Evolutionary conservation across 768 basidiomycete genomes (phyloP).

Genomic region (Brasilioporus rufonigricans): DNA sequence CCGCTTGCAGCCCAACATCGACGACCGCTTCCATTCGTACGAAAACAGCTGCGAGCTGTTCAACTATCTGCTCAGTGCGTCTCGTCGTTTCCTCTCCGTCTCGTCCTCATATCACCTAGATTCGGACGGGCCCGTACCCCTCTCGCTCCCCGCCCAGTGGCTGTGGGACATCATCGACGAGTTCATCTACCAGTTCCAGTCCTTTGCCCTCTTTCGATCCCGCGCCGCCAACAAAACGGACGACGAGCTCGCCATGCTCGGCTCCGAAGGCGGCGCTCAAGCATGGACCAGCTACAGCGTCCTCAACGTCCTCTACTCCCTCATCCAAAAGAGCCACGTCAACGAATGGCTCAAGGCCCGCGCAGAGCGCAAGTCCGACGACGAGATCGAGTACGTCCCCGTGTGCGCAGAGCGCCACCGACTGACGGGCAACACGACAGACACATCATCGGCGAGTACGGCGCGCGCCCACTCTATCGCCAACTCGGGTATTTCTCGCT

Average conservation of each 20-base stretch:
- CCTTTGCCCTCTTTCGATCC: conserved; percentile 89
- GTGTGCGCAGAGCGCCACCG: neutral
- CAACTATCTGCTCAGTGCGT: conserved; percentile 88
- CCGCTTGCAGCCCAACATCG: conserved; percentile 89
- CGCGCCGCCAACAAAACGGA: conserved; percentile 83
- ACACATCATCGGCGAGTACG: conserved; percentile 89
- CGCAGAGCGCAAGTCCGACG: conserved; percentile 72
- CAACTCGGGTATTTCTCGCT: conserved; percentile 97
- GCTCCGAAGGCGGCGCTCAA: conserved; percentile 70
- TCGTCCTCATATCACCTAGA: conserved; percentile 37
- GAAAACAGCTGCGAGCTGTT: conserved; percentile 98
- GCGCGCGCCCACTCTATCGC: conserved; percentile 83
- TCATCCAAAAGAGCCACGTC: conserved; percentile 96
- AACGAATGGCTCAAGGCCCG: conserved; percentile 89
- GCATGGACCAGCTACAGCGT: conserved; percentile 99
- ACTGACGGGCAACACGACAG: conserved; percentile 37
- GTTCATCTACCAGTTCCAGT: conserved; percentile 98
- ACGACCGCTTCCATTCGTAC: conserved; percentile 97
- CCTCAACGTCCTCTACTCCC: conserved; percentile 95
- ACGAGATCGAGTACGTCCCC: conserved; percentile 77
- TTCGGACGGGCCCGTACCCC: conserved; percentile 87
- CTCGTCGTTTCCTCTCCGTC: too few species aligned
- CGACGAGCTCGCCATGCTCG: conserved; percentile 82
- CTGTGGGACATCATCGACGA: conserved; percentile 98
- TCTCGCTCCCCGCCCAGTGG: conserved; percentile 96